Conservation (phyloP, 2,329 filamentous ascomycete species). For the Ascochyta viciae-villosae region DNA sequence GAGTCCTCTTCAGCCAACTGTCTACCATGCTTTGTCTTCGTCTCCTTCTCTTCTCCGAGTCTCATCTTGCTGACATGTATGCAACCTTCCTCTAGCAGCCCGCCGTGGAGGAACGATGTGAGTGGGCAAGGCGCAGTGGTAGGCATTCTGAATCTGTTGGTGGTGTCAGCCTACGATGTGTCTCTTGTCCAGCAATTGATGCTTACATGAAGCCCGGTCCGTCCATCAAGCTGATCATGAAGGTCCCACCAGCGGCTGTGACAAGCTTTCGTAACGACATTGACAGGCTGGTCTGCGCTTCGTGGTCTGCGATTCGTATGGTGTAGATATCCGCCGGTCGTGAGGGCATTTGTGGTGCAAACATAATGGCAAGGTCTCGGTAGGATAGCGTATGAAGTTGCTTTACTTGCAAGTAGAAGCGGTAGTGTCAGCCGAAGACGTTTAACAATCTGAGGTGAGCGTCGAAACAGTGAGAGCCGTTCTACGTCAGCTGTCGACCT, state of each 20-base stretch:
- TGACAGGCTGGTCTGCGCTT: slow-evolving; percentile 9
- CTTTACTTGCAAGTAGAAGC: too few relatives aligned
- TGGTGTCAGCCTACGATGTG: neutral
- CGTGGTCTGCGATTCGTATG: slow-evolving; percentile 16
- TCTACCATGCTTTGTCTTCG: neutral
- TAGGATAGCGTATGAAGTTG: too few relatives aligned
- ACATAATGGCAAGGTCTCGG: neutral
- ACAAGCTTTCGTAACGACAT: slow-evolving; percentile 14
- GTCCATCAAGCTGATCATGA: slow-evolving; percentile 21
- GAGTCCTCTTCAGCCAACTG: neutral
- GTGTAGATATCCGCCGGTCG: slow-evolving; percentile 23
- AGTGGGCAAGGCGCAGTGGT: slow-evolving; percentile 13
- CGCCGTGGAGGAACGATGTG: slow-evolving; percentile 19
- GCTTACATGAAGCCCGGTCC: slow-evolving; percentile 23
- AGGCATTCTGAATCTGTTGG: slow-evolving; percentile 21
- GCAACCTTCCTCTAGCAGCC: slow-evolving; percentile 27
- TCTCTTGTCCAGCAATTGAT: neutral
- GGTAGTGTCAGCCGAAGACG: too few relatives aligned
- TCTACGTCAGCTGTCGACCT: too few relatives aligned
- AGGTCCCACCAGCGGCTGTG: slow-evolving; percentile 12
- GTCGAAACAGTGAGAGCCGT: too few relatives aligned
- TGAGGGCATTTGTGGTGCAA: slow-evolving; percentile 10
- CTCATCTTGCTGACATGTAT: slow-evolving; percentile 17
- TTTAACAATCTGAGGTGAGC: too few relatives aligned
- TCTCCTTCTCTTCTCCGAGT: neutral